Evolutionary conservation across 1,284 basidiomycete species (phyloP).

Genomic region (Heterobasidion annosum): DNA sequence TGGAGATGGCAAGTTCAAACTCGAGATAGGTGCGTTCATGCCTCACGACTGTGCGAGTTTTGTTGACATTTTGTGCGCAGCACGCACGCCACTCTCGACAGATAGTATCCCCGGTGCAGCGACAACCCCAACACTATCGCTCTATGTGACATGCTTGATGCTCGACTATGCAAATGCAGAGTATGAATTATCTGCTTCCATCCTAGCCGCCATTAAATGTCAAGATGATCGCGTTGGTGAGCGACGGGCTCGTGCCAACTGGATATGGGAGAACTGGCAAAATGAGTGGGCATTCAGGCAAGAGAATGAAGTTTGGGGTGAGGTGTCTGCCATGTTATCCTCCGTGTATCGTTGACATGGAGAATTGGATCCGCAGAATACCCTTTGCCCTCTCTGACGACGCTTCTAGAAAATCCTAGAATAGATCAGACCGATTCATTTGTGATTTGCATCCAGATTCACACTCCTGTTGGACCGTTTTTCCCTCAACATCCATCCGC

Average conservation of each 20-base stretch:
- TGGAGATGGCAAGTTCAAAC: conserved; percentile 67
- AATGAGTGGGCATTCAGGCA: conserved; percentile 57
- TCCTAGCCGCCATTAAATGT: conserved; percentile 68
- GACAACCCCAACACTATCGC: conserved; percentile 32
- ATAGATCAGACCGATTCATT: conserved; percentile 56
- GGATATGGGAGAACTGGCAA: conserved; percentile 66
- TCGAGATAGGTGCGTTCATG: conserved; percentile 45
- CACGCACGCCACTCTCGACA: conserved; percentile 5
- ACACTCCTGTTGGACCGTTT: conserved; percentile 55
- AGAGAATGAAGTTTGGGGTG: conserved; percentile 67
- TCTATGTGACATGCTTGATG: conserved; percentile 60
- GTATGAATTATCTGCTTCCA: conserved; percentile 52
- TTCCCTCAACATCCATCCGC: conserved; percentile 59
- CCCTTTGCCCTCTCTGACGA: conserved; percentile 53
- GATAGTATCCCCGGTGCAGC: conserved; percentile 6
- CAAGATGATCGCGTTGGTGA: conserved; percentile 52
- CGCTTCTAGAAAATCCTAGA: conserved; percentile 47
- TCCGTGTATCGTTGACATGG: conserved; percentile 2
- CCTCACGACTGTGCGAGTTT: neutral
- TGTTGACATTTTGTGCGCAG: conserved; percentile 1
- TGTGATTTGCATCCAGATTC: conserved; percentile 63
- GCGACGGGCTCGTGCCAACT: conserved; percentile 56
- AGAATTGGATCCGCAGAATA: conserved; percentile 35
- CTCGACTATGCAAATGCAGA: conserved; percentile 50
- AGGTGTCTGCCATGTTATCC: conserved; percentile 9